These are phyloP conservation scores for Medicago truncatula DNA, from an alignment of 306 rosid genomes.

Conservation along the genomic window MtrunA17r5.0-ANR NC_053046.1:29878501-29879000, in stretches of 20 bases:
- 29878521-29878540: too few species aligned
- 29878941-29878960: not conserved
- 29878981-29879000: constrained; percentile 42
- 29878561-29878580: not conserved
- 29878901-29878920: constrained; percentile 65
- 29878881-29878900: constrained; percentile 44
- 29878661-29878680: constrained; percentile 30
- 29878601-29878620: constrained; percentile 44
- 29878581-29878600: constrained; percentile 63
- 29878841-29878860: constrained; percentile 18
- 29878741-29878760: constrained; percentile 42
- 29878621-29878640: constrained; percentile 45
- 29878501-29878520: constrained; percentile 38
- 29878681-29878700: constrained; percentile 50
- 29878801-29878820: constrained; percentile 14
- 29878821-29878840: too few species aligned
- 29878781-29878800: constrained; percentile 11
- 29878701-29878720: not conserved
- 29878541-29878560: too few species aligned
- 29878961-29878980: not conserved
- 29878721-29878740: constrained; percentile 50
- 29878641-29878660: not conserved
- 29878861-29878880: constrained; percentile 42
- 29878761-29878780: constrained; percentile 46
- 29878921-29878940: constrained; percentile 64